Evolutionary conservation across 208 protist genomes (phyloP).

Genomic region (Entamoeba histolytica): DNA sequence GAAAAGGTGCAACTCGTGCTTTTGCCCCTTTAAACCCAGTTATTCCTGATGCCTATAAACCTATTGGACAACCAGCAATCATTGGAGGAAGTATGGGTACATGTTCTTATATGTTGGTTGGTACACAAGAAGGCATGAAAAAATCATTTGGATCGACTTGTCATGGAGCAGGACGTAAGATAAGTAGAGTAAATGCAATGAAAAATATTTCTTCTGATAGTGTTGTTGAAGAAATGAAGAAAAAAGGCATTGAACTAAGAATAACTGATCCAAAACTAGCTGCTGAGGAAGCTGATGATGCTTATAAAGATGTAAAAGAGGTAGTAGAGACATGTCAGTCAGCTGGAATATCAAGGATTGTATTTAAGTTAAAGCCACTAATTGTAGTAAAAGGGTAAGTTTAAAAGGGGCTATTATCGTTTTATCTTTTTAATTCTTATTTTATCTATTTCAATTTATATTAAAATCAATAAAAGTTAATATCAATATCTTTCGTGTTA

Average conservation of each 20-base stretch:
- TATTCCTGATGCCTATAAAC: slow-evolving; percentile 52
- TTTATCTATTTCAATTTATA: too few species aligned
- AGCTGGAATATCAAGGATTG: slow-evolving; percentile 49
- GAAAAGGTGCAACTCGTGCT: slow-evolving; percentile 59
- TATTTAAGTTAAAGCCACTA: slow-evolving; percentile 45
- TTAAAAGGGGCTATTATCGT: too few species aligned
- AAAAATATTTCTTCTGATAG: slow-evolving; percentile 9
- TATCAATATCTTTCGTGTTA: too few species aligned
- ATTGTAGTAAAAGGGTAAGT: slow-evolving; percentile 57
- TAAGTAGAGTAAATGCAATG: slow-evolving; percentile 33
- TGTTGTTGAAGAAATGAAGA: slow-evolving; percentile 32
- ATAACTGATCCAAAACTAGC: slow-evolving; percentile 53
- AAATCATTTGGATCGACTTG: slow-evolving; percentile 27
- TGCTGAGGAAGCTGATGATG: slow-evolving; percentile 42
- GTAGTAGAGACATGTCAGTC: slow-evolving; percentile 44
- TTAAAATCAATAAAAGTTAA: too few species aligned
- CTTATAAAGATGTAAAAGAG: slow-evolving; percentile 15
- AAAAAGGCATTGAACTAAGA: slow-evolving; percentile 45
- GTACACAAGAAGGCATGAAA: slow-evolving; percentile 41
- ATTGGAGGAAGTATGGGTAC: slow-evolving; percentile 66
- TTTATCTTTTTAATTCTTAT: too few species aligned
- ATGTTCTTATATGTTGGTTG: slow-evolving; percentile 50
- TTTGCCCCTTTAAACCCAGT: slow-evolving; percentile 53
- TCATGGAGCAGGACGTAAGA: slow-evolving; percentile 52
- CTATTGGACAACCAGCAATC: slow-evolving; percentile 57